These are phyloP conservation scores for Fusarium sp. DNA, from an alignment of 2,329 filamentous ascomycete species.

Conservation along the genomic window DNA sequence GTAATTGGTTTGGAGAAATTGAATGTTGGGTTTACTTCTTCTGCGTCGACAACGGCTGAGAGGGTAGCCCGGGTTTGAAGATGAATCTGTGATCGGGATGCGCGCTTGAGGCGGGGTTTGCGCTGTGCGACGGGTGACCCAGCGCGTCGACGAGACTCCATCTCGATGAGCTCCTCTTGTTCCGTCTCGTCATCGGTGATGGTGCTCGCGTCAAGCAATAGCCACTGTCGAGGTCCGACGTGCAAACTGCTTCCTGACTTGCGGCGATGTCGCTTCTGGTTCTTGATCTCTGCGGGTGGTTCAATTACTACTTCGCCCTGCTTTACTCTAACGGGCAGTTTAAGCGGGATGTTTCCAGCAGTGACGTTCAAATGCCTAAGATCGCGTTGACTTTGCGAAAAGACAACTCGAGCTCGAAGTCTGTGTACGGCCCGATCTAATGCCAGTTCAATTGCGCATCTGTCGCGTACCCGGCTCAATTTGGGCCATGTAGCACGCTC, in stretches of 20 bases:
- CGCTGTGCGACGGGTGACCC: slow-evolving; percentile 43
- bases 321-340: slow-evolving; percentile 25
- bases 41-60: slow-evolving; percentile 18
- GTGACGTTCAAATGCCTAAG: slow-evolving; percentile 56
- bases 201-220: slow-evolving; percentile 47
- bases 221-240: slow-evolving; percentile 47
- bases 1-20: slow-evolving; percentile 50
- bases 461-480: slow-evolving; percentile 82
- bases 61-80: slow-evolving; percentile 37
- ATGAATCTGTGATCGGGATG: slow-evolving; percentile 51
- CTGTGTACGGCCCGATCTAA: slow-evolving; percentile 78
- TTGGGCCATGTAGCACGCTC: slow-evolving; percentile 93
- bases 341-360: slow-evolving; percentile 41
- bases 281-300: slow-evolving; percentile 37
- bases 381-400: slow-evolving; percentile 71
- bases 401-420: slow-evolving; percentile 72
- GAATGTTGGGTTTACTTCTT: slow-evolving; percentile 38
- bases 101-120: slow-evolving; percentile 54
- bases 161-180: slow-evolving; percentile 55
- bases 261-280: slow-evolving; percentile 53
- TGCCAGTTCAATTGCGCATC: slow-evolving; percentile 87
- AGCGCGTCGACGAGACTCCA: slow-evolving; percentile 45
- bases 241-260: slow-evolving; percentile 61
- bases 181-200: slow-evolving; percentile 56
- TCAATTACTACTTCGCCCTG: slow-evolving; percentile 29